Evolutionary conservation across 306 rosid species (phyloP).

Genomic region (Vicia sativa): DNA sequence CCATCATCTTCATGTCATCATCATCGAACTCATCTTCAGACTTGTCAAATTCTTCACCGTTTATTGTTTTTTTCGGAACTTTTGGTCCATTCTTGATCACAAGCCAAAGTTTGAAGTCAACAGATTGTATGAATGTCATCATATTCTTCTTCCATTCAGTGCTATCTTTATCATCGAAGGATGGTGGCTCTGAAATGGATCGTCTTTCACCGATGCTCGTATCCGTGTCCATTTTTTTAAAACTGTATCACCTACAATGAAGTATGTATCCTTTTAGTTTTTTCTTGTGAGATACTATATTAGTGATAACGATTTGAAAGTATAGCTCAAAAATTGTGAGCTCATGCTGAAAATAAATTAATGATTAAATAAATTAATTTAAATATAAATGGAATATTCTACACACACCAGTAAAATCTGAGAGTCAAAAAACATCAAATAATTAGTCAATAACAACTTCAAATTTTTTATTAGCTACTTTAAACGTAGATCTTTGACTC

Average conservation of each 20-base stretch:
- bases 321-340: no score
- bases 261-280: no score
- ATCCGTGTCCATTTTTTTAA: not conserved
- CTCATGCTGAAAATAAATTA: no score
- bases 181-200: constrained; percentile 26
- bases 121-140: not conserved
- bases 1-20: constrained; percentile 14
- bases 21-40: constrained; percentile 31
- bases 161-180: not conserved
- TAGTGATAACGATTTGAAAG: no score
- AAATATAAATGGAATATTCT: no score
- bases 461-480: no score
- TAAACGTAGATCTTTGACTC: no score
- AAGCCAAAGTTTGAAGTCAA: constrained; percentile 28
- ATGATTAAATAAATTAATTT: no score
- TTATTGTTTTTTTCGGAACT: constrained; percentile 12
- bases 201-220: not conserved
- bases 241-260: not conserved
- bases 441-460: no score
- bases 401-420: no score
- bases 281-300: no score
- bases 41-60: constrained; percentile 6
- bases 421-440: no score
- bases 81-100: constrained; percentile 32
- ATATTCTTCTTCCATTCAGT: constrained; percentile 16